Conservation (phyloP, 768 basidiomycete genomes). For the Coprinellus micaceus region DNA sequence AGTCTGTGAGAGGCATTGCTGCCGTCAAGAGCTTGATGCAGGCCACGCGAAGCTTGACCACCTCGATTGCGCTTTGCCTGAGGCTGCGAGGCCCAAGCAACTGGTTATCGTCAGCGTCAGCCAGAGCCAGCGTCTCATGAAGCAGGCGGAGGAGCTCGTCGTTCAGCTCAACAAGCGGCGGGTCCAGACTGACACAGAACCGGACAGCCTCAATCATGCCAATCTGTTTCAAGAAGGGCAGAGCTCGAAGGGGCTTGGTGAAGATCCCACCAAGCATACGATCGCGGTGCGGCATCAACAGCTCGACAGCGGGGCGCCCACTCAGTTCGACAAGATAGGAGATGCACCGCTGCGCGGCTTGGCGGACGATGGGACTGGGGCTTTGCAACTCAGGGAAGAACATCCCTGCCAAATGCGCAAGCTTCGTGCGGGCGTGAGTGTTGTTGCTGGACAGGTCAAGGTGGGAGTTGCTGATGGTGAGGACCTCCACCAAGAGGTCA, state of each 20-base stretch:
- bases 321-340: slow-evolving; percentile 71
- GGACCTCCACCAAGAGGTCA: slow-evolving; percentile 55
- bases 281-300: slow-evolving; percentile 83
- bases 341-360: slow-evolving; percentile 79
- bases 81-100: slow-evolving; percentile 70
- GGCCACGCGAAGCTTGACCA: slow-evolving; percentile 87
- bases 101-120: slow-evolving; percentile 90
- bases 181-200: slow-evolving; percentile 85
- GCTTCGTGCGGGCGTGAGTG: slow-evolving; percentile 45
- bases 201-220: slow-evolving; percentile 97
- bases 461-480: slow-evolving; percentile 56
- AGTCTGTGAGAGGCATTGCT: slow-evolving; percentile 92
- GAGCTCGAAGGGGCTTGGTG: slow-evolving; percentile 92
- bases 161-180: slow-evolving; percentile 86
- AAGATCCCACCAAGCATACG: slow-evolving; percentile 87
- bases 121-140: slow-evolving; percentile 90
- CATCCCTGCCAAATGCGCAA: slow-evolving; percentile 71
- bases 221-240: slow-evolving; percentile 93
- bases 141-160: slow-evolving; percentile 89
- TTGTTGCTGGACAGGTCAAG: slow-evolving; percentile 44
- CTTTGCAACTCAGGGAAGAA: slow-evolving; percentile 88
- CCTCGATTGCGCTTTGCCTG: slow-evolving; percentile 75
- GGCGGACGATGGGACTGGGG: slow-evolving; percentile 79
- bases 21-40: slow-evolving; percentile 92
- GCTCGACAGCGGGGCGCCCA: slow-evolving; percentile 65